These are phyloP conservation scores for Carpinus fangiana DNA, from an alignment of 306 rosid genomes.

Conservation along the genomic window DNA sequence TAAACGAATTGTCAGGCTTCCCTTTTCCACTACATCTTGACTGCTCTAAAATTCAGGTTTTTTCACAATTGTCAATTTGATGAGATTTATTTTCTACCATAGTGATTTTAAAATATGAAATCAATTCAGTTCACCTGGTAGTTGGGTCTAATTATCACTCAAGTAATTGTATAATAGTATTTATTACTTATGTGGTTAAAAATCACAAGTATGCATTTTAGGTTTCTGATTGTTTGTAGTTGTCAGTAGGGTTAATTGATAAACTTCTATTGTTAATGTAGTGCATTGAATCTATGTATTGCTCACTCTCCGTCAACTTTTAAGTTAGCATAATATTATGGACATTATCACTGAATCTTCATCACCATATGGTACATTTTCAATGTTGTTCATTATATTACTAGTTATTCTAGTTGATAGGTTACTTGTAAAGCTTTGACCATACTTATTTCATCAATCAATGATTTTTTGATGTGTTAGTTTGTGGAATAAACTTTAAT, in stretches of 20 bases:
- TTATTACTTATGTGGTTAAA: neutral
- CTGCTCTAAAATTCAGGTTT: conserved; percentile 88
- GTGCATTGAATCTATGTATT: neutral
- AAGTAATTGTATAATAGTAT: neutral
- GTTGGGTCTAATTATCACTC: neutral
- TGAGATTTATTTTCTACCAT: neutral
- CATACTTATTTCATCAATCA: neutral
- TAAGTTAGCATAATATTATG: neutral
- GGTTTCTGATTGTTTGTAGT: neutral
- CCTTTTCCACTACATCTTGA: too few relatives aligned
- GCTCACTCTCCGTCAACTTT: neutral
- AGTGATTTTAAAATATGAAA: neutral
- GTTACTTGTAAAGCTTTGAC: neutral
- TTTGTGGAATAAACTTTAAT: neutral
- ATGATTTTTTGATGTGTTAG: neutral
- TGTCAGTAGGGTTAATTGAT: neutral
- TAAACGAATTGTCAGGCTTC: too few relatives aligned
- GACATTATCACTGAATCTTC: neutral
- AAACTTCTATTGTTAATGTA: neutral
- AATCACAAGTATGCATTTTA: neutral
- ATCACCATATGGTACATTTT: neutral
- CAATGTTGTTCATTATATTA: neutral
- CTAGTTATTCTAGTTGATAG: neutral
- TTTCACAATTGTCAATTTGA: neutral
- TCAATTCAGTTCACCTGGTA: neutral